These are phyloP conservation scores for Leptodontidium sp. DNA, from an alignment of 2,329 filamentous ascomycete genomes.

Conservation along the genomic window DNA sequence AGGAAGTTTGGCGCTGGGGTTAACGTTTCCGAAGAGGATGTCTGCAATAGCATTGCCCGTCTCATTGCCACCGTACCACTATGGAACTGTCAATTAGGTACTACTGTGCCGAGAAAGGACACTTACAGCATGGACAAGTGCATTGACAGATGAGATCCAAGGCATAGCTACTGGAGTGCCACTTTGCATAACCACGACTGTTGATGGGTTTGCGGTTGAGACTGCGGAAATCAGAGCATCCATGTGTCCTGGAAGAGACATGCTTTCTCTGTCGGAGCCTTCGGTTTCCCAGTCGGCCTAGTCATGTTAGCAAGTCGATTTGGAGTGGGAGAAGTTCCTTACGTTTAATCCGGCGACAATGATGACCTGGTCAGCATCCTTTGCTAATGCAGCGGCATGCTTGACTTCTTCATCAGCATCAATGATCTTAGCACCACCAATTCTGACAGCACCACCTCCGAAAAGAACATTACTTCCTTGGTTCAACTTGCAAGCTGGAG, in stretches of 20 bases:
- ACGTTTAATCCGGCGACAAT: constrained; percentile 79
- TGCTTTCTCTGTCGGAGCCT: constrained; percentile 78
- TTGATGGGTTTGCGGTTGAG: constrained; percentile 70
- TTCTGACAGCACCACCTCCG: constrained; percentile 66
- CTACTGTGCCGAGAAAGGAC: constrained; percentile 66
- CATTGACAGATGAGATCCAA: constrained; percentile 63
- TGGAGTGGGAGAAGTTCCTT: constrained; percentile 19
- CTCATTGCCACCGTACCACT: constrained; percentile 88
- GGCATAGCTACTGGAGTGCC: constrained; percentile 80
- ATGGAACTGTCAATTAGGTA: not conserved
- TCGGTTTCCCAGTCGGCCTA: constrained; percentile 79
- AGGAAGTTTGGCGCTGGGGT: constrained; percentile 78
- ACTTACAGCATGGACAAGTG: constrained; percentile 68
- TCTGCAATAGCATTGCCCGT: constrained; percentile 83
- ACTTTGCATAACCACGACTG: constrained; percentile 78
- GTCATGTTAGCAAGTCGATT: not conserved
- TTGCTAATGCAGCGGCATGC: constrained; percentile 72
- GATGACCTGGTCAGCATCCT: constrained; percentile 77
- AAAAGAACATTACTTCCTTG: constrained; percentile 57
- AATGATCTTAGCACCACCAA: constrained; percentile 67
- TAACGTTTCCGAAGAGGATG: constrained; percentile 76
- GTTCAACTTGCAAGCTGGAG: constrained; percentile 64
- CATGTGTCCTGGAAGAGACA: constrained; percentile 77
- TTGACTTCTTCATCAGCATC: constrained; percentile 66
- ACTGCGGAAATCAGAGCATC: constrained; percentile 75